Evolutionary conservation across 805 yeast species (phyloP), one percentile per base, ranked within the genome.

Genomic region (Suhomyces faveliae): DNA sequence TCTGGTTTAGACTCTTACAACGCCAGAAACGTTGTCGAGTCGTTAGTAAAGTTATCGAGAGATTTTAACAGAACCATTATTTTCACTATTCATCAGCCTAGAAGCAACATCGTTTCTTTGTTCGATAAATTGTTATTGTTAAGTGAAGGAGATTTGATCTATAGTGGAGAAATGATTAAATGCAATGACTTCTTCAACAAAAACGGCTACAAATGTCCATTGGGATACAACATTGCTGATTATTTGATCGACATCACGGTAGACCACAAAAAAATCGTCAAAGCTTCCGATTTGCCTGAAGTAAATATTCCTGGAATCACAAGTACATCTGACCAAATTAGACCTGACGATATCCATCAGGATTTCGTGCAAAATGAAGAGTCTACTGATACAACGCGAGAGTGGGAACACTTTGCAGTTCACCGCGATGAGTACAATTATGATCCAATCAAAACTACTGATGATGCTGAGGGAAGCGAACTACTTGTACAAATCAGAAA

Each of bases 31-130:
- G 99, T 94, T 6, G 76, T 94, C 39, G 97, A 90, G 51, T 79
- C 89, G 51, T 74, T 94, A 40, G 92, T 87, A 2, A 78, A 86
- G 48, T 74, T 94, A 49, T 89, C 97, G 0, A 77, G 83, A 49
- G 85, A 83, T 57, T 87, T 84, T 64, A 84, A 87, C 51, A 82
- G 98, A 62, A 92, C 99, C 0, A 83, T 94, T 42, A 81, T 94
- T 1, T 86, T 94, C 63, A 89, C 99, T 0, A 94, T 94, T 54
- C 99, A 94, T 69, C 99, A 94, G 63, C 99, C 99, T 9, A 78
- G 99, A 60, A 88, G 97, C 48, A 94, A 94, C 61, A 92, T 94
- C 63, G 97, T 94, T 27, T 84, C 96, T 0, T 69, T 89, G 48
- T 94, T 94, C 66, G 97, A 92, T 61, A 84, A 85, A 57, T 76